Base-by-base conservation (phyloP, 352 stramenopile species). In the Globisporangium spiculum region DNA sequence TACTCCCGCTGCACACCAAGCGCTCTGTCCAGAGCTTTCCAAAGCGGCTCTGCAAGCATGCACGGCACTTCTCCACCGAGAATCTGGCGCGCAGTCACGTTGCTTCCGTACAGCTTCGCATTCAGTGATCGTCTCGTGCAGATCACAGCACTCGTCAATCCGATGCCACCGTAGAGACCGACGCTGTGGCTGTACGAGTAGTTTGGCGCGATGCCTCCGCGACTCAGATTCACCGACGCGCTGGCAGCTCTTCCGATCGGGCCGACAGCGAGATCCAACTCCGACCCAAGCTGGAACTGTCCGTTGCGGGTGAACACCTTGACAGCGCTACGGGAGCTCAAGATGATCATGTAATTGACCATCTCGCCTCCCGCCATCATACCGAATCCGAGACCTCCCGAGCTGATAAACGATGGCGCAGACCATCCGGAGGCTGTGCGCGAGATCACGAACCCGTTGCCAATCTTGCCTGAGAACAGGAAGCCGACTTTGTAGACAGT, bases 171-270 rank as follows among this genome's bases (percentile, higher is more conserved):
- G 66, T 92, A 96, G 1, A 96, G 75, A 1, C 89, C 89, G 70
- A 94, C 93, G 74, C 84, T 93, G 72, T 94, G 86, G 70, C 77
- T 90, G 77, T 96, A 96, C 69, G 83, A 94, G 76, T 95, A 93
- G 68, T 93, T 93, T 10, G 86, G 83, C 1, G 84, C 86, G 65
- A 92, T 70, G 20, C 83, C 84, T 26, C 77, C 83, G 24, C 69
- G 65, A 12, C 86, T 85, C 24, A 93, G 68, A 55, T 91, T 92
- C 5, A 91, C 32, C 1, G 79, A 74, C 36, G 86, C 86, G 55
- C 80, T 89, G 41, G 86, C 84, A 8, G 86, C 86, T 41, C 86
- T 73, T 10, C 86, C 86, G 67, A 91, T 86, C 4, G 86, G 86
- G 12, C 86, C 86, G 1, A 92, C 83, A 0, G 83, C 80, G 32